Percentiles rank a stretch among this genome's conserved stretches.
phyloP scores from a whole-genome alignment of 257 asterid genomes.

The Jaltomata sinuosa region DNA sequence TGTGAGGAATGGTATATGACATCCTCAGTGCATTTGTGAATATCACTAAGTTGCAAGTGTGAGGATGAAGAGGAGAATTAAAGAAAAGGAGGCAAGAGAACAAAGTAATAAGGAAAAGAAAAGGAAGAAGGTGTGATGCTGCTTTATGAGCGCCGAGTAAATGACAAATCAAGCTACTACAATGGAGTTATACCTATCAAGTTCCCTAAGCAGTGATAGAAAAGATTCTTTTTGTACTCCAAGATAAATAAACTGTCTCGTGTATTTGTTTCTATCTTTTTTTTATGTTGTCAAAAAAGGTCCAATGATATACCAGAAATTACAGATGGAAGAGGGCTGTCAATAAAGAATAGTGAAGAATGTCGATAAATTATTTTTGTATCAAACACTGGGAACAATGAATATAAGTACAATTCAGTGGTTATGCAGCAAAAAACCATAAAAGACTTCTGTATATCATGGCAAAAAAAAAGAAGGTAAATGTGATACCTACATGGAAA shows the following conservation, averaged over 20 bases:
- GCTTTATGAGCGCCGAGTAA: background rate
- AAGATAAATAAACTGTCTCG: background rate
- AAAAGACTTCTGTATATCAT: background rate
- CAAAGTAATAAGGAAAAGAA: background rate
- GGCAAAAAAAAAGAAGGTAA: background rate
- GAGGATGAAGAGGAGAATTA: background rate
- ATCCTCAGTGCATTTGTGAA: background rate
- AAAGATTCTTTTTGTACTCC: background rate
- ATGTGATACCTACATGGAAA: background rate
- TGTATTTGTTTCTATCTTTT: background rate
- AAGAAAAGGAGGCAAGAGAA: background rate
- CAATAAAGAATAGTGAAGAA: background rate
- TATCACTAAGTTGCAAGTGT: background rate
- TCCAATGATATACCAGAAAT: background rate
- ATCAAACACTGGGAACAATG: background rate
- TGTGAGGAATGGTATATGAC: background rate
- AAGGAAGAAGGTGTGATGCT: background rate
- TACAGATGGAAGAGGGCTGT: background rate
- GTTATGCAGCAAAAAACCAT: background rate
- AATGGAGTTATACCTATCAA: background rate
- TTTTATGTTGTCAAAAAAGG: background rate
- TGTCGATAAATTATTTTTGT: background rate
- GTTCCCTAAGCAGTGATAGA: background rate
- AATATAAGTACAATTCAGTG: background rate
- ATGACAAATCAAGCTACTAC: background rate